phyloP scores from a whole-genome alignment of 148 eudicot genomes.

The Chenopodium quinoa region DNA sequence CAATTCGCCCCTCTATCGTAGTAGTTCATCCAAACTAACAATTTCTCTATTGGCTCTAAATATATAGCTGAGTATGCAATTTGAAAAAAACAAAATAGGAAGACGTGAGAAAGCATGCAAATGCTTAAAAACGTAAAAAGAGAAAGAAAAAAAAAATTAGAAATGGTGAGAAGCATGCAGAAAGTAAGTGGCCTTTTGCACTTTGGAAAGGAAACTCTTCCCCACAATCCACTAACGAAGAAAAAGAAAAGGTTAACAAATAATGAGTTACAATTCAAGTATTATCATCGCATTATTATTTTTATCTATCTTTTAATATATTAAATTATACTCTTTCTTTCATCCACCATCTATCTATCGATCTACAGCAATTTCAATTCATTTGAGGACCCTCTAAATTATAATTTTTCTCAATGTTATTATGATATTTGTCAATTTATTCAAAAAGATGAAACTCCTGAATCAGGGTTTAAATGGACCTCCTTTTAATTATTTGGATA shows the following conservation, averaged over 20 bases:
- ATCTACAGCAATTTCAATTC: background rate
- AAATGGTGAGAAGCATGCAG: slow-evolving; percentile 14
- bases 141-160: background rate
- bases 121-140: background rate
- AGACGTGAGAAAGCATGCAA: slow-evolving; percentile 19
- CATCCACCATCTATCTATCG: background rate
- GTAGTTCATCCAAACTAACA: too few relatives aligned
- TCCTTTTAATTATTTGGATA: background rate
- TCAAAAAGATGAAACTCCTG: background rate
- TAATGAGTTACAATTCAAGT: too few relatives aligned
- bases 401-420: background rate
- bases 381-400: too few relatives aligned
- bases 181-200: slow-evolving; percentile 28
- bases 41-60: too few relatives aligned
- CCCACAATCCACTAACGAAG: slow-evolving; percentile 13
- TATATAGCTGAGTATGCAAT: background rate
- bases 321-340: background rate
- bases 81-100: background rate
- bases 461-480: background rate
- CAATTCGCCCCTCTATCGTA: too few relatives aligned
- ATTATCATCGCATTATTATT: background rate
- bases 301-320: background rate
- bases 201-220: slow-evolving; percentile 15
- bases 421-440: background rate
- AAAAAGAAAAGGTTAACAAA: background rate